Evolutionary conservation across 2,329 filamentous ascomycete species (phyloP).

Genomic region (Sclerotinia glacialis): DNA sequence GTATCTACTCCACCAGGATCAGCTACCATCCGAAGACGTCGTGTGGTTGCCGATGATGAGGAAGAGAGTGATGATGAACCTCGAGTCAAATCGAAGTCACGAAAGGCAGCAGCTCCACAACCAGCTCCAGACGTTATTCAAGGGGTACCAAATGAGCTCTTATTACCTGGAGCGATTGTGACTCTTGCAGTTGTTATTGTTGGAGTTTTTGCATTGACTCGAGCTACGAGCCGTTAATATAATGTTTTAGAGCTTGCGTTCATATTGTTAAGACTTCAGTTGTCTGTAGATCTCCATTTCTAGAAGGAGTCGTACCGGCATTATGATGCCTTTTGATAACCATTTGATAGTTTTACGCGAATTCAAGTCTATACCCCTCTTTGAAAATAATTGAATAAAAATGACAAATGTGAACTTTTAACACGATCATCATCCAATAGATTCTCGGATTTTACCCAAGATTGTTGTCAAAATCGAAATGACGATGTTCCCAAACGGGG

Average conservation of each 20-base stretch:
- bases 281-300: slow-evolving; percentile 17
- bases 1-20: slow-evolving; percentile 49
- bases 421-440: not conserved
- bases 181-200: slow-evolving; percentile 93
- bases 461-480: not conserved
- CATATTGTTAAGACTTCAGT: slow-evolving; percentile 26
- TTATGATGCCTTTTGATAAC: slow-evolving; percentile 19
- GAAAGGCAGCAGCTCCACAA: slow-evolving; percentile 39
- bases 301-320: slow-evolving; percentile 18
- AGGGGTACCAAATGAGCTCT: slow-evolving; percentile 89
- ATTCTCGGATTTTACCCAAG: not conserved
- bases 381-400: not conserved
- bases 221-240: slow-evolving; percentile 52
- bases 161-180: slow-evolving; percentile 90
- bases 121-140: slow-evolving; percentile 68
- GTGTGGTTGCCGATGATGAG: slow-evolving; percentile 45
- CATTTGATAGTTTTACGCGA: slow-evolving; percentile 22
- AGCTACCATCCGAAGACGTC: slow-evolving; percentile 50
- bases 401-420: not conserved
- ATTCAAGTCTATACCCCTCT: slow-evolving; percentile 22
- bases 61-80: slow-evolving; percentile 51
- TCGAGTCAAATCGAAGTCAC: slow-evolving; percentile 43
- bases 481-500: slow-evolving; percentile 19
- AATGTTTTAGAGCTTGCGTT: slow-evolving; percentile 20
- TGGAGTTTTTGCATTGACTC: slow-evolving; percentile 84